Evolutionary conservation across 768 basidiomycete species (phyloP).

Genomic region (Pseudohyphozyma bogoriensis): DNA sequence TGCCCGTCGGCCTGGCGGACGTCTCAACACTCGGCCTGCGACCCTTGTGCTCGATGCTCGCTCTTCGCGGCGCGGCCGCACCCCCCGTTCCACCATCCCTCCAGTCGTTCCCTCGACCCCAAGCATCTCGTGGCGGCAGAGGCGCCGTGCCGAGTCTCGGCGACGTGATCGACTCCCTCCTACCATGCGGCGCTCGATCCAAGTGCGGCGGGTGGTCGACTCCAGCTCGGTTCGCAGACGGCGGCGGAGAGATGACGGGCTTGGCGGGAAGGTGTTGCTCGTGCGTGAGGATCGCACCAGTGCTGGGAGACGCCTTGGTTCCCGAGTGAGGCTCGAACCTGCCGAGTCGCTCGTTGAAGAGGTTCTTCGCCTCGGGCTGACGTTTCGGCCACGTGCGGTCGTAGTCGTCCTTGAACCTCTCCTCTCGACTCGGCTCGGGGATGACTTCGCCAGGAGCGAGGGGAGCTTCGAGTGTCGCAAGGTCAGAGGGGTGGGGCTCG

Average conservation of each 20-base stretch:
- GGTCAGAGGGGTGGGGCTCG: conserved; percentile 32
- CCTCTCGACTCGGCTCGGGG: conserved; percentile 64
- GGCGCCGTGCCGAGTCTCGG: conserved; percentile 1
- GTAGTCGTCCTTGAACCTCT: conserved; percentile 85
- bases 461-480: conserved; percentile 17
- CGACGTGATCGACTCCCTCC: conserved; percentile 10
- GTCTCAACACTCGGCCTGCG: not conserved
- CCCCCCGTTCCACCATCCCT: not conserved
- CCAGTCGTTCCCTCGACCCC: not conserved
- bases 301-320: too few relatives aligned
- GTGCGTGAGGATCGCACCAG: too few relatives aligned
- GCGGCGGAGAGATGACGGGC: not conserved
- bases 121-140: conserved; percentile 4
- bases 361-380: conserved; percentile 46
- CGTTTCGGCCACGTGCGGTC: conserved; percentile 85
- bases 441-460: conserved; percentile 26
- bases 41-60: not conserved
- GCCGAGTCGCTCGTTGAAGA: conserved; percentile 96
- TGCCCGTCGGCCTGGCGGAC: not conserved
- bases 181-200: not conserved
- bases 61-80: too few relatives aligned
- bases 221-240: conserved; percentile 1
- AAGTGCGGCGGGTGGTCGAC: conserved; percentile 11
- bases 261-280: too few relatives aligned
- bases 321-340: conserved; percentile 77